Evolutionary conservation across 129 eudicot genomes (phyloP), one percentile per base, ranked within the genome.

Genomic region (Escallonia rubra): DNA sequence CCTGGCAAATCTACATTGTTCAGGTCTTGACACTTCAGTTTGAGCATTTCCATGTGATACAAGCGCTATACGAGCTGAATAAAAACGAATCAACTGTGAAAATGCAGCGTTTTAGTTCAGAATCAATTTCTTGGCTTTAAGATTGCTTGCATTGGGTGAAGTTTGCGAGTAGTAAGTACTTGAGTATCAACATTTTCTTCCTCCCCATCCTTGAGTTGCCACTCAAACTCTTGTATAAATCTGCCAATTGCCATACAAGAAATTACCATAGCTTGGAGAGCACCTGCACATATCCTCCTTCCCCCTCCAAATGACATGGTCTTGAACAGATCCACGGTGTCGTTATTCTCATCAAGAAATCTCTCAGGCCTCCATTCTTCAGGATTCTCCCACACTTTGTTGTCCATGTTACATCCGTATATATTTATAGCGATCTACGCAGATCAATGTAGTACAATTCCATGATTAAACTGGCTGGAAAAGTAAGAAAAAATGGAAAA

Each of bases 241-340:
- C 86, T 57, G 1, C 88, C 88, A 2, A 86, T 74, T 2, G 77
- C 9, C 49, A 69, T 49, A 13, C 92, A 78, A n/a, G 79, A 54
- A 46, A 86, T 69, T 59, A 75, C 53, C 86, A 86, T 82, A 23
- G 92, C 92, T 70, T 82, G 82, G 38, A 80, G 84, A 58, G 93
- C 74, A 46, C 93, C 93, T 0, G 84, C 80, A 64, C 93, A 86
- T 7, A 72, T 72, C 71, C 93, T 66, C 67, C 77, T 86, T 2
- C 93, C 93, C 3, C 76, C 93, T 59, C 93, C 93, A 67, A 86
- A 86, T 1, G 86, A 82, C 84, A 83, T 80, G 10, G 93, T 80
- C 76, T 58, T 83, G 76, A 74, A 45, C 59, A 77, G 47, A 4
- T 77, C 81, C 54, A 57, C 47, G 23, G 44, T 7, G 10, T 71